phyloP scores from a whole-genome alignment of 768 basidiomycete genomes.

The Pleurotus salmoneostramineus region DNA sequence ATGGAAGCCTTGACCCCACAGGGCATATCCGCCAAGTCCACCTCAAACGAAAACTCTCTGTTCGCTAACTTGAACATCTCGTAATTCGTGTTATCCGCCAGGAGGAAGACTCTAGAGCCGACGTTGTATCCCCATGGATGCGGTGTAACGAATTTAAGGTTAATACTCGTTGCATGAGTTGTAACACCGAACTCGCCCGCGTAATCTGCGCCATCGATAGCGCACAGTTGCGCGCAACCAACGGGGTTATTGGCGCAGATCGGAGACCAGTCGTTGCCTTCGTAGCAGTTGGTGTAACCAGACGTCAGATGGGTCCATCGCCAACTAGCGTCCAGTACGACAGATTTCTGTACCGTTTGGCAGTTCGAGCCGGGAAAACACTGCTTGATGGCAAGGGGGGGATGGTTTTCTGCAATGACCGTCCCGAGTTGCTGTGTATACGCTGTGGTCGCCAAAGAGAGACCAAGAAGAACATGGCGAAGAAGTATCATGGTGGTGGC shows the following conservation, averaged over 20 bases:
- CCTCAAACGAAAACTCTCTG: conserved; percentile 61
- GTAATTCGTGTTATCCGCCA: conserved; percentile 17
- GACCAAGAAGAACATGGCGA: conserved; percentile 8
- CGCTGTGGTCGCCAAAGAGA: conserved; percentile 17
- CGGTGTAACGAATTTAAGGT: conserved; percentile 27
- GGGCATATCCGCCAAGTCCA: conserved; percentile 52
- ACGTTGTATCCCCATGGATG: conserved; percentile 10
- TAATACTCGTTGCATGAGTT: conserved; percentile 24
- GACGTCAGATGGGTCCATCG: conserved; percentile 25
- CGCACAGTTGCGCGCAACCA: conserved; percentile 12
- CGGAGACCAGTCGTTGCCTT: conserved; percentile 34
- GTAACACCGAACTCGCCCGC: conserved; percentile 33
- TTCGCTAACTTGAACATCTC: conserved; percentile 39
- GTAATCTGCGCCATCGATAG: conserved; percentile 22
- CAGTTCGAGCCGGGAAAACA: conserved; percentile 26
- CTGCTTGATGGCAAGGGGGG: conserved; percentile 23
- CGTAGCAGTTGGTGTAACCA: conserved; percentile 28
- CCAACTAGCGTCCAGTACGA: conserved; percentile 36
- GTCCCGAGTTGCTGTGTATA: conserved; percentile 35
- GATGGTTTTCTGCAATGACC: conserved; percentile 31
- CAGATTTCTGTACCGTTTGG: conserved; percentile 12
- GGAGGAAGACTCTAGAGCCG: conserved; percentile 6
- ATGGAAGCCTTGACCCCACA: conserved; percentile 17
- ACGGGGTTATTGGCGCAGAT: conserved; percentile 25
- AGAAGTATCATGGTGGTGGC: conserved; percentile 14